Base-by-base conservation (phyloP, 192 early-diverging fungal genomes). In the Podila verticillata region DNA sequence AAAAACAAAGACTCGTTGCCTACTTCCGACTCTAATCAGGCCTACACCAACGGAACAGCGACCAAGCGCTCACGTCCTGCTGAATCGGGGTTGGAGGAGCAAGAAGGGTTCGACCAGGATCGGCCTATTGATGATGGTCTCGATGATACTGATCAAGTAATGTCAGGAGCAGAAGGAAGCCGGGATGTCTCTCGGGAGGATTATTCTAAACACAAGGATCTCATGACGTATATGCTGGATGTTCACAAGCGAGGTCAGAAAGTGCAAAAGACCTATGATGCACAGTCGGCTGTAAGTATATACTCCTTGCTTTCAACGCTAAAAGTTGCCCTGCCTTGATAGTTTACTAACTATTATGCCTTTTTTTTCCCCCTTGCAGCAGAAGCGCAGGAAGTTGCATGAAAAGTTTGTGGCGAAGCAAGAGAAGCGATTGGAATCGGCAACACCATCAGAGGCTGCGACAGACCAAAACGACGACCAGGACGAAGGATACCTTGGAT, bases 351-450 rank as follows among this genome's bases (percentile, higher is more conserved):
- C 24, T 24, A n/a, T n/a, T 20, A 20, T 61, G 47, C 10, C 63
- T 10, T 29, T 61, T 61, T 54, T n/a, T 20, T 8, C 4, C 26
- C 17, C 7, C 61, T 8, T 13, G 26, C 24, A 54, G 75, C 75
- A 68, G 17, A 78, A 78, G 22, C 75, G 75, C 34, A 62, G 75
- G 68, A 78, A 78, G 65, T n/a, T 78, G 20, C 75, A 78, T 62
- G 75, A 78, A 58, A 78, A 78, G 64, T 78, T 71, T 31, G 47
- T 78, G 63, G 68, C 32, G 2, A 78, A 78, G 49, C 75, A 78
- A 36, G 75, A 66, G 49, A 78, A 62, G 57, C 68, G 75, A 2
- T 22, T 78, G 57, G 75, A 71, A 44, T 36, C 64, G 2, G 66
- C 56, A 49, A 48, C 22, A 15, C 26, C 66, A 49, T 22, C 5